A percentile compares a stretch with the other conserved stretches of the same genome.
phyloP scores from a whole-genome alignment of 2,329 filamentous ascomycete genomes.

The Dothideomycetes sp. region DNA sequence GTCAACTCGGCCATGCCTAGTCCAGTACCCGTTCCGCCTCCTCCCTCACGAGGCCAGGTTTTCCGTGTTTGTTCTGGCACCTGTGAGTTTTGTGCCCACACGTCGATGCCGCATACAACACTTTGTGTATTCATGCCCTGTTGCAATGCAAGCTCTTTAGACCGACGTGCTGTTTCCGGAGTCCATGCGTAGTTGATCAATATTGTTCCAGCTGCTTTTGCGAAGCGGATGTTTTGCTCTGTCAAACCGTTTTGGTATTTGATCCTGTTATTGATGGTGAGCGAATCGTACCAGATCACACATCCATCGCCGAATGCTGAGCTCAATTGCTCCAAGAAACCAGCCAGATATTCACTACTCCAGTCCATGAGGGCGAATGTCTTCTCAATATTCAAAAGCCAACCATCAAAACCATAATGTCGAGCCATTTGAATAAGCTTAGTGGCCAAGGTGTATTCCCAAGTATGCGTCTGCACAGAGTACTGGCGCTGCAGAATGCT shows the following conservation, averaged over 20 bases:
- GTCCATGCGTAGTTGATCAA: constrained; percentile 41
- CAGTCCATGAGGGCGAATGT: constrained; percentile 29
- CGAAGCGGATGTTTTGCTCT: constrained; percentile 30
- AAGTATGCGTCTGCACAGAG: constrained; percentile 1
- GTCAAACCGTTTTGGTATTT: constrained; percentile 38
- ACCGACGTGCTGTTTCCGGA: constrained; percentile 20
- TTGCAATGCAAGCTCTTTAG: constrained; percentile 22
- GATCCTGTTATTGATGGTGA: constrained; percentile 34
- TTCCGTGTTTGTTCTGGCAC: constrained; percentile 23
- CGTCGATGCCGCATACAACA: constrained; percentile 37
- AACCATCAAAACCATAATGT: constrained; percentile 39
- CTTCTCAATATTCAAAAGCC: constrained; percentile 40
- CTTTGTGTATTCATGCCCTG: constrained; percentile 21
- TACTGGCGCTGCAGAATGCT: constrained; percentile 20
- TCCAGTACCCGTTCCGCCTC: constrained; percentile 35
- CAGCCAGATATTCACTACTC: constrained; percentile 23
- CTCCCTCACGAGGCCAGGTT: constrained; percentile 30
- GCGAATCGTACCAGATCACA: constrained; percentile 39
- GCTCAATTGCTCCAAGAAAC: constrained; percentile 32
- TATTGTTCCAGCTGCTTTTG: constrained; percentile 29
- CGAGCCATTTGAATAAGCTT: constrained; percentile 30
- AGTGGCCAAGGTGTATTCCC: constrained; percentile 1
- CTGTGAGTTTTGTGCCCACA: constrained; percentile 36
- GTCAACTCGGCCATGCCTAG: constrained; percentile 31
- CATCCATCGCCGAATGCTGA: constrained; percentile 23